Evolutionary conservation across 495 filamentous ascomycete genomes (phyloP).

Genomic region (Penicillium antarcticum): DNA sequence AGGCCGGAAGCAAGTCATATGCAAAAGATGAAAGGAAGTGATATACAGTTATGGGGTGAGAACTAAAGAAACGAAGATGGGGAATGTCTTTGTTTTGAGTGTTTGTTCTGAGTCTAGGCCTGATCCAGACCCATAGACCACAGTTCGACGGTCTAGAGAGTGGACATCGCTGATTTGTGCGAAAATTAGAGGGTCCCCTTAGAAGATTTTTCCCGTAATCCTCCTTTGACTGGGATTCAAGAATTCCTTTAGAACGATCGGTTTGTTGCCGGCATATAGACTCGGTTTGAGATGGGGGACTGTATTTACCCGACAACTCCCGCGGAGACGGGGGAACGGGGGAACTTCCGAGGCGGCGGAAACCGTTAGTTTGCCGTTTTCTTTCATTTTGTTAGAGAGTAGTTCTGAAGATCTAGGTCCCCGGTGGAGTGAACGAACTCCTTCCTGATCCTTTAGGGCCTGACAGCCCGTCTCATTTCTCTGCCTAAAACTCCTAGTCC

Average conservation of each 20-base stretch:
- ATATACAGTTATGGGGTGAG: not conserved
- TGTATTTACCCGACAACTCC: constrained; percentile 2
- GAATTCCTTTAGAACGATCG: not conserved
- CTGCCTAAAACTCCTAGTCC: not conserved
- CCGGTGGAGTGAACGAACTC: too few relatives aligned
- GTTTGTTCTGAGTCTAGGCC: constrained; percentile 3
- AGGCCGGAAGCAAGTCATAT: constrained; percentile 7
- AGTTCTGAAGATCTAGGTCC: too few relatives aligned
- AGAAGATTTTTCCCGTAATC: not conserved
- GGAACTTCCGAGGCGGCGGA: not conserved
- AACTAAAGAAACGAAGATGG: not conserved
- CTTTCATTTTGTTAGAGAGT: too few relatives aligned
- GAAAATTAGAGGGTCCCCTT: not conserved
- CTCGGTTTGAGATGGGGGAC: not conserved
- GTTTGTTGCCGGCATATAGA: too few relatives aligned
- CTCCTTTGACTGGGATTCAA: not conserved
- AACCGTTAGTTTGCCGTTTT: constrained; percentile 4
- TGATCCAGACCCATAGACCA: not conserved
- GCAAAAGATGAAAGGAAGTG: not conserved
- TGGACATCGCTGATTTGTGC: constrained; percentile 7
- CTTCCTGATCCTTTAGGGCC: too few relatives aligned
- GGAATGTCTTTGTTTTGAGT: constrained; percentile 4
- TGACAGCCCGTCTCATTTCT: not conserved
- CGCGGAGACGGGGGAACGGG: constrained; percentile 1
- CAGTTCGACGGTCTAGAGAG: not conserved